These are phyloP conservation scores for Nymphaea thermarum DNA, from an alignment of 164 flowering plant genomes.

Conservation along the genomic window DNA sequence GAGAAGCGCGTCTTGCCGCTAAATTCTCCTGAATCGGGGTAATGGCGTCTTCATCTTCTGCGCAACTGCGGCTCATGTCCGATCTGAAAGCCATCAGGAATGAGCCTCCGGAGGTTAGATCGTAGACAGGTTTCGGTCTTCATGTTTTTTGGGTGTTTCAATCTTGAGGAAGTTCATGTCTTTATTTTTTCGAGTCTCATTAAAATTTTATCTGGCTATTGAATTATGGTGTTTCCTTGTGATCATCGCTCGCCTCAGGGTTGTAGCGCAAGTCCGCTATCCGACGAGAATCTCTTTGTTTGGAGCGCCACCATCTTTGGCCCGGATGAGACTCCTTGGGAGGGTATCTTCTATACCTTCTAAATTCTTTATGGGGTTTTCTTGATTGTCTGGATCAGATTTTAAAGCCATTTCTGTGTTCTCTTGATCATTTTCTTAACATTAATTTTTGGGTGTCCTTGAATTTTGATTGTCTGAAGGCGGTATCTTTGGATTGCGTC, in stretches of 20 bases:
- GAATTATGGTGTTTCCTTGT: background rate
- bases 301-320: slow-evolving; percentile 52
- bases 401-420: background rate
- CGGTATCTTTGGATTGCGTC: slow-evolving; percentile 33
- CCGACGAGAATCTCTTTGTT: slow-evolving; percentile 36
- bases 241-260: slow-evolving; percentile 17
- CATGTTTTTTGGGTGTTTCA: background rate
- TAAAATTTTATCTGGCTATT: background rate
- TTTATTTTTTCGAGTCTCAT: background rate
- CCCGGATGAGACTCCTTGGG: slow-evolving; percentile 51
- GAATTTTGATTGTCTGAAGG: slow-evolving; percentile 14
- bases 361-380: background rate
- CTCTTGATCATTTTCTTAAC: background rate
- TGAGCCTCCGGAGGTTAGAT: slow-evolving; percentile 38
- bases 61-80: slow-evolving; percentile 48
- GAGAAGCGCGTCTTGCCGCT: no score
- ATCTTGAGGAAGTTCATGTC: background rate
- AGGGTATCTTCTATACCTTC: slow-evolving; percentile 16
- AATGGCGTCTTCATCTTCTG: slow-evolving; percentile 22
- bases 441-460: slow-evolving; percentile 1
- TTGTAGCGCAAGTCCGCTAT: slow-evolving; percentile 41
- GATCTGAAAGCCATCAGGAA: slow-evolving; percentile 43
- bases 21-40: background rate
- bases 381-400: background rate
- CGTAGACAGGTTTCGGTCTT: background rate